Evolutionary conservation across 2,329 filamentous ascomycete species (phyloP).

Genomic region (Diaporthe australafricana): DNA sequence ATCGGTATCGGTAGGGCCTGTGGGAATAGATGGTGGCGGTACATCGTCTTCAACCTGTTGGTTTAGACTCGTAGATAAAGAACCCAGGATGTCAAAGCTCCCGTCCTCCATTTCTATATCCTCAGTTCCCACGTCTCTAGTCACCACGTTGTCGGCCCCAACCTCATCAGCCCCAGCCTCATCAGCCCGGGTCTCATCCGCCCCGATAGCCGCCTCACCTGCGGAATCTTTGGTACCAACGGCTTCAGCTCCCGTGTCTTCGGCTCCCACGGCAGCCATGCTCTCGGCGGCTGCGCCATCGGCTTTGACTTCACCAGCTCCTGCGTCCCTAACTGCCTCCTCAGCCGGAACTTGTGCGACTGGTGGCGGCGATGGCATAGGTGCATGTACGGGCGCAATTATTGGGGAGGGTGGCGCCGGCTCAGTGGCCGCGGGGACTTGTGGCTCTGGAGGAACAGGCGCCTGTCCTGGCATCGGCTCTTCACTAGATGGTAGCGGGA

Average conservation of each 20-base stretch:
- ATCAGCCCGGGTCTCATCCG: not conserved
- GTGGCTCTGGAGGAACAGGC: not conserved
- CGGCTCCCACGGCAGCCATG: not conserved
- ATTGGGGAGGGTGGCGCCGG: not conserved
- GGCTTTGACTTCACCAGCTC: not conserved
- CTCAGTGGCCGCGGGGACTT: not conserved
- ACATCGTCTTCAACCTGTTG: conserved; percentile 35
- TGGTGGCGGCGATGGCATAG: not conserved
- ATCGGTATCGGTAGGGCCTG: not conserved
- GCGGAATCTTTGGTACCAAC: not conserved
- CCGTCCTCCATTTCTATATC: conserved; percentile 26
- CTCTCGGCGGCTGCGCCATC: not conserved
- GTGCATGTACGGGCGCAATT: not conserved
- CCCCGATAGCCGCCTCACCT: not conserved
- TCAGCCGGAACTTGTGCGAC: conserved; percentile 20
- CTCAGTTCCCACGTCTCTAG: not conserved
- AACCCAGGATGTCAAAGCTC: conserved; percentile 34
- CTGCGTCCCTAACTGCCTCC: not conserved
- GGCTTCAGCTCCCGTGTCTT: not conserved
- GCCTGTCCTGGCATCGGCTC: conserved; percentile 32
- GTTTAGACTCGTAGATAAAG: conserved; percentile 30
- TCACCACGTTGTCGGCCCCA: too few species aligned
- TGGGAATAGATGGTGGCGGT: conserved; percentile 20
- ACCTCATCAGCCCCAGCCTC: not conserved
- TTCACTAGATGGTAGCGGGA: conserved; percentile 32